Percentiles rank a stretch among this genome's conserved stretches.
These are phyloP conservation scores for Ambrosia artemisiifolia DNA, from an alignment of 129 eudicot species.

Conservation along the genomic window DNA sequence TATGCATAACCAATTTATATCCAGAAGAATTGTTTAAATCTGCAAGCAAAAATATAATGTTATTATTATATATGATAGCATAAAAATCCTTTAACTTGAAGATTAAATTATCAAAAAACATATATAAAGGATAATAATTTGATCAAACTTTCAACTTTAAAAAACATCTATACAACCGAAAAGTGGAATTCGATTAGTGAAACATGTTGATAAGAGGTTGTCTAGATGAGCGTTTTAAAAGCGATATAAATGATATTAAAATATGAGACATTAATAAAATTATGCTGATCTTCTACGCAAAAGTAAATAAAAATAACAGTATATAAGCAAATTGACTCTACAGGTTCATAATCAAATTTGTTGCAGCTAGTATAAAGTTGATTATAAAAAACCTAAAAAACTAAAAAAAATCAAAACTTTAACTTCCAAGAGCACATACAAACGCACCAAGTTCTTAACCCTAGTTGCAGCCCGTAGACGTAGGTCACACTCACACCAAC, in stretches of 20 bases:
- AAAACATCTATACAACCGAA: not conserved
- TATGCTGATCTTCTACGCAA: not conserved
- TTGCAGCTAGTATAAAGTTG: not conserved
- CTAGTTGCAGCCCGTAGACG: no score
- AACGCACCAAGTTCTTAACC: not conserved
- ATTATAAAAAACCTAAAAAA: not conserved
- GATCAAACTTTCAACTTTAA: not conserved
- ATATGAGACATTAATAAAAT: not conserved
- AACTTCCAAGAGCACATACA: not conserved
- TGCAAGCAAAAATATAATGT: conserved; percentile 17
- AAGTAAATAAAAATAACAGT: no score
- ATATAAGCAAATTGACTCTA: not conserved
- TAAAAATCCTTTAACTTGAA: not conserved
- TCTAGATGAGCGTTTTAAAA: not conserved
- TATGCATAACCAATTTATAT: conserved; percentile 37
- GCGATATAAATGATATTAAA: not conserved
- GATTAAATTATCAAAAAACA: not conserved
- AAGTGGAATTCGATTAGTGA: not conserved
- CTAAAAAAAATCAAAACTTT: not conserved
- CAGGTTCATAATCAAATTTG: not conserved
- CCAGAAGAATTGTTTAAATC: conserved; percentile 6
- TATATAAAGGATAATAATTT: not conserved
- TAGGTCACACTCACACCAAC: no score
- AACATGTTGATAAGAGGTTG: not conserved
- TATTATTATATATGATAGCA: not conserved